Evolutionary conservation across 2,329 filamentous ascomycete species (phyloP), one percentile per base, ranked within the genome.

Genomic region (Colletotrichum sidae): DNA sequence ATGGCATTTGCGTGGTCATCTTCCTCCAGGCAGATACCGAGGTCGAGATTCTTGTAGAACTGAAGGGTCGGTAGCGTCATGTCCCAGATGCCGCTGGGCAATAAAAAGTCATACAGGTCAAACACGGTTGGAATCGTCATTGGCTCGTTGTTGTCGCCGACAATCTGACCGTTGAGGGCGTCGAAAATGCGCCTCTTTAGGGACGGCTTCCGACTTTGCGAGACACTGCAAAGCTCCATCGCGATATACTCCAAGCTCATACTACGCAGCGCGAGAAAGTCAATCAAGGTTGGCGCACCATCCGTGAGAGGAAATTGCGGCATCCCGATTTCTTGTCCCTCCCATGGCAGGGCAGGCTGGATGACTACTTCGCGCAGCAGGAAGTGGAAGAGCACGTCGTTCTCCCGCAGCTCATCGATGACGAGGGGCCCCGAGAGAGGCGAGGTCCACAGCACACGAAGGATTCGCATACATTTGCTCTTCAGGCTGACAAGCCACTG

Each of bases 31-130:
- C 91, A 95, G 1, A 86, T 80, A 4, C 85, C 83, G 52, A 96
- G 79, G 69, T 94, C 88, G 33, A 96, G 76, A 46, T 89, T 88
- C 15, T 81, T 80, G 67, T 94, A 90, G 67, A 86, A 86, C 45
- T 82, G 78, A 17, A 92, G 79, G 6, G 82, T 75, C 3, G 89
- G 88, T 2, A 85, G 76, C 2, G 84, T 73, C 5, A 80, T 75
- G 33, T 80, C 76, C 80, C 86, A 88, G n/a, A 81, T 73, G 13
- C 77, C 81, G 50, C 84, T 83, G 17, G 82, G 75, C 2, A 85
- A 77, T 65, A 96, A 86, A 72, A 98, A 98, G 78, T 99, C 96
- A 72, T 97, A 96, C 25, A 98, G 84, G 69, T 97, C 94, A 72
- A 98, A 97, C 7, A 98, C 86, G 4, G 92, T 94, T 1, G 90